Percentiles rank a stretch among this genome's conserved stretches.
Conservation (phyloP, 371 early-diverging fungal species). For the Mortierella sp. region DNA sequence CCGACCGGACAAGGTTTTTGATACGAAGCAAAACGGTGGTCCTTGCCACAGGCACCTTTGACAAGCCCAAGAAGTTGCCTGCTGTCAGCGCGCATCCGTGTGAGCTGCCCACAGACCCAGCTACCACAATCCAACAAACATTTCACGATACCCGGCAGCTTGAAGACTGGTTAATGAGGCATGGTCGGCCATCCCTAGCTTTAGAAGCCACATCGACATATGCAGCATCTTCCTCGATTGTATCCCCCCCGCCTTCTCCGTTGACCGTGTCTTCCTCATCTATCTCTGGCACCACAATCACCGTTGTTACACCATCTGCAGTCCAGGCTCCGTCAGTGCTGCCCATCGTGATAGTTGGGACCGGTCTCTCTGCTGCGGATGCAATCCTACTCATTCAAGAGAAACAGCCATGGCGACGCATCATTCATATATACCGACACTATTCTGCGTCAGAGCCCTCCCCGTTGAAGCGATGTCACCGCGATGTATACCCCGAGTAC, state of each 20-base stretch:
- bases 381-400: slow-evolving; percentile 51
- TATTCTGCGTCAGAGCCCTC: slow-evolving; percentile 49
- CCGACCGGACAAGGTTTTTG: slow-evolving; percentile 29
- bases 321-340: not conserved
- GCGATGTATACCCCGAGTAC: slow-evolving; percentile 54
- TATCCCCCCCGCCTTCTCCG: slow-evolving; percentile 25
- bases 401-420: slow-evolving; percentile 40
- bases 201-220: not conserved
- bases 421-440: slow-evolving; percentile 49
- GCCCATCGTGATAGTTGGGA: slow-evolving; percentile 52
- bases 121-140: slow-evolving; percentile 36
- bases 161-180: slow-evolving; percentile 46
- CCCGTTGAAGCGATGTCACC: slow-evolving; percentile 45
- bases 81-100: slow-evolving; percentile 28
- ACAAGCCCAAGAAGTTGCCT: slow-evolving; percentile 44
- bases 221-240: not conserved
- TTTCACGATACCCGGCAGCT: slow-evolving; percentile 50
- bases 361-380: slow-evolving; percentile 56
- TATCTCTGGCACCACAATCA: not conserved
- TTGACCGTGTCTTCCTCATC: not conserved
- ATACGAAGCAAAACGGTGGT: slow-evolving; percentile 36
- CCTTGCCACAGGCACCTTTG: slow-evolving; percentile 52
- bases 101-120: slow-evolving; percentile 16
- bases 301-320: not conserved
- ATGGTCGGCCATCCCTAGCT: not conserved